Conservation (phyloP, 345 rosid species). For the Citrus sp. region DNA sequence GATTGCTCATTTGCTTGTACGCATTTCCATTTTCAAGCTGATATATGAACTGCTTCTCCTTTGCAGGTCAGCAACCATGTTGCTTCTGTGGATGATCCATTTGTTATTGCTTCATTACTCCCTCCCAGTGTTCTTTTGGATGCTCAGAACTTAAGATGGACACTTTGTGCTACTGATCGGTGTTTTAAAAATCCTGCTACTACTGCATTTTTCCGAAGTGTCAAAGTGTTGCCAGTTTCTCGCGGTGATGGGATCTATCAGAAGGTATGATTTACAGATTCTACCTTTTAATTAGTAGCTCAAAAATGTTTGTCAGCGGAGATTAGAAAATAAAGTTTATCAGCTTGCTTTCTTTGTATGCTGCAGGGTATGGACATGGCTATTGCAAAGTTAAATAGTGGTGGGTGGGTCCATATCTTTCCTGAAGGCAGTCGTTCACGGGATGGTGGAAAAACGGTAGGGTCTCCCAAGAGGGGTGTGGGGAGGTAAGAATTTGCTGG, state of each 20-base stretch:
- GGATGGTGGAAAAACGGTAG: slow-evolving; percentile 89
- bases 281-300: neutral
- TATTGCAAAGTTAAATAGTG: slow-evolving; percentile 73
- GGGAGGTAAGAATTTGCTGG: slow-evolving; percentile 60
- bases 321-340: neutral
- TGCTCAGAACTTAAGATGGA: slow-evolving; percentile 88
- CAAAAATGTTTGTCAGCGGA: neutral
- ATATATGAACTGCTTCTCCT: neutral
- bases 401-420: slow-evolving; percentile 98
- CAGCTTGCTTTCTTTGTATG: slow-evolving; percentile 11
- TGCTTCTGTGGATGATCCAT: slow-evolving; percentile 93
- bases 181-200: slow-evolving; percentile 87
- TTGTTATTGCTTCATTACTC: slow-evolving; percentile 86
- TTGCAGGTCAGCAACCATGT: slow-evolving; percentile 95
- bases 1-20: neutral
- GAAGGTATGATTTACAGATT: slow-evolving; percentile 45
- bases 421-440: slow-evolving; percentile 97
- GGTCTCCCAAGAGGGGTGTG: slow-evolving; percentile 85
- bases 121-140: slow-evolving; percentile 80
- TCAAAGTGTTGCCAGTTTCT: slow-evolving; percentile 84
- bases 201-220: slow-evolving; percentile 84
- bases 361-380: slow-evolving; percentile 96
- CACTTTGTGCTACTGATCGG: slow-evolving; percentile 92
- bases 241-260: slow-evolving; percentile 98
- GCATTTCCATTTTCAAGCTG: neutral